Conservation (phyloP, 2,329 filamentous ascomycete species). For the Sarocladium oryzae region DNA sequence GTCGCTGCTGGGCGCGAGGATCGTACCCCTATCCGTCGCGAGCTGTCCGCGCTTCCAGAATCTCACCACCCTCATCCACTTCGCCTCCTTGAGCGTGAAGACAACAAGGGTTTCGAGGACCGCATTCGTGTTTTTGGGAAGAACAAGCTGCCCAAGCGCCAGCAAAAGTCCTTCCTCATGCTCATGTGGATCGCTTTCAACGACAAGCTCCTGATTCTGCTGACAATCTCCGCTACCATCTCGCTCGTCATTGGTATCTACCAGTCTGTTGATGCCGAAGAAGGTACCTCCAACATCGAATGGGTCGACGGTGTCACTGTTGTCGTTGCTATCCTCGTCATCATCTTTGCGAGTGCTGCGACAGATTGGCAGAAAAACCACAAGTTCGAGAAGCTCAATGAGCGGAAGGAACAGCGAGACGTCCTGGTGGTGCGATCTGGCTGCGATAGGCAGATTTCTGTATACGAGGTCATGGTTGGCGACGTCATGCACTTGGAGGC, state of each 20-base stretch:
- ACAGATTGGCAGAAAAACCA: conserved; percentile 81
- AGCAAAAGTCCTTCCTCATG: conserved; percentile 62
- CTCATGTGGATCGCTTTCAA: conserved; percentile 65
- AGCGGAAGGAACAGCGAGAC: conserved; percentile 68
- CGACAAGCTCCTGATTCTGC: conserved; percentile 65
- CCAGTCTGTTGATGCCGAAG: conserved; percentile 30
- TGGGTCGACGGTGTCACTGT: conserved; percentile 82
- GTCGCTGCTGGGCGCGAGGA: conserved; percentile 28
- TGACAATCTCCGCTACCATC: conserved; percentile 61
- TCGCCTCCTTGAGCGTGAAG: conserved; percentile 20
- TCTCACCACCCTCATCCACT: conserved; percentile 20
- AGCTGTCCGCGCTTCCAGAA: conserved; percentile 14
- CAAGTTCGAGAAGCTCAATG: conserved; percentile 74
- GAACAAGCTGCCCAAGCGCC: conserved; percentile 51
- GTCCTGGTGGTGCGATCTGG: conserved; percentile 73
- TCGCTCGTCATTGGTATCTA: conserved; percentile 66
- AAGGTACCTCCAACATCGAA: conserved; percentile 50
- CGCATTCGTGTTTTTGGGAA: conserved; percentile 64
- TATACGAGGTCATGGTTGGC: conserved; percentile 66
- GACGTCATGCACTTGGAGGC: conserved; percentile 7
- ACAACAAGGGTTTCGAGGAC: conserved; percentile 35
- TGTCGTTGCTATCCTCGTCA: conserved; percentile 68
- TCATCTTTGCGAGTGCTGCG: conserved; percentile 66
- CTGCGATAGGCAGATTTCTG: conserved; percentile 59
- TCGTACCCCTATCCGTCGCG: conserved; percentile 19